These are phyloP conservation scores for Calonectria multiphialidica DNA, from an alignment of 2,329 filamentous ascomycete genomes.

Conservation along the genomic window DNA sequence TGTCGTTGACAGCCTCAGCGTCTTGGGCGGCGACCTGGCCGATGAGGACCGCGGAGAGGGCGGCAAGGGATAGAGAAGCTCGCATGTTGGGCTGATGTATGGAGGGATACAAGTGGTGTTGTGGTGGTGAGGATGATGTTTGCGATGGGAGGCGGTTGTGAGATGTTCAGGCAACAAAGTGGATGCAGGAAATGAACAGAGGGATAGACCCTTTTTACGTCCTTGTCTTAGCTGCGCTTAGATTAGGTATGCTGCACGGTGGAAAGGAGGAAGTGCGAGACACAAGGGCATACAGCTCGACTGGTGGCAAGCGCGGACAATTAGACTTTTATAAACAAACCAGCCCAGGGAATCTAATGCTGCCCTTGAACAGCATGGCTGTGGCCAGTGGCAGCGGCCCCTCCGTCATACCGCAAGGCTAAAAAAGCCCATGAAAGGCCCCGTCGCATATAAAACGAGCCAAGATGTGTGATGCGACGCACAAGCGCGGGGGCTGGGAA, in stretches of 20 bases:
- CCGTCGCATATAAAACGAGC: conserved; percentile 17
- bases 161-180: not conserved
- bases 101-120: not conserved
- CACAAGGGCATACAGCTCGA: not conserved
- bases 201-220: not conserved
- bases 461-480: conserved; percentile 3
- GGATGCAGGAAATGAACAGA: not conserved
- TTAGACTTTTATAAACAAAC: conserved; percentile 1
- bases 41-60: conserved; percentile 44
- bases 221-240: not conserved
- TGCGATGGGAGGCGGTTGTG: not conserved
- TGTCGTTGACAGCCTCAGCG: conserved; percentile 65
- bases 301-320: conserved; percentile 18
- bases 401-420: not conserved
- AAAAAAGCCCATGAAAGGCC: not conserved
- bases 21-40: conserved; percentile 51
- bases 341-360: not conserved
- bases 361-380: conserved; percentile 1
- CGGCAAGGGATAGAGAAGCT: conserved; percentile 36
- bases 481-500: conserved; percentile 10
- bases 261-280: not conserved
- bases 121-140: not conserved
- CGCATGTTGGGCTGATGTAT: conserved; percentile 34
- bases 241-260: not conserved
- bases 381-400: not conserved